These are phyloP conservation scores for Lecanicillium sp. DNA, from an alignment of 2,329 filamentous ascomycete genomes.

Conservation along the genomic window DNA sequence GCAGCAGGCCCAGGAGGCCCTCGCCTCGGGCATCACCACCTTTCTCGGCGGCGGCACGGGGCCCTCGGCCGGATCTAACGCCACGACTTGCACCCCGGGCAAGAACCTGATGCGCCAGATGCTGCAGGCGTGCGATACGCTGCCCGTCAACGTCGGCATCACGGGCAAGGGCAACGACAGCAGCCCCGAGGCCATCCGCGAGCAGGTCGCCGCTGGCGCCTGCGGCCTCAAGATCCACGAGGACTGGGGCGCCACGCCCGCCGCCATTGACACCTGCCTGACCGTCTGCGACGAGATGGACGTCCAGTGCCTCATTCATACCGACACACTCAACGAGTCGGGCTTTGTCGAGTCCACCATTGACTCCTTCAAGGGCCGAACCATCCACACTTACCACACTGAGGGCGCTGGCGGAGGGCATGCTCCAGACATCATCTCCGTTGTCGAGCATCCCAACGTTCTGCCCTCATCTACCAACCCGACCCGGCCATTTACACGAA, in stretches of 20 bases:
- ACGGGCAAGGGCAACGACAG: conserved; percentile 93
- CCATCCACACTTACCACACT: conserved; percentile 95
- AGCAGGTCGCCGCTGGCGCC: conserved; percentile 75
- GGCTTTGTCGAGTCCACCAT: conserved; percentile 92
- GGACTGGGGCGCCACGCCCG: conserved; percentile 89
- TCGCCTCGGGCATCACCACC: conserved; percentile 81
- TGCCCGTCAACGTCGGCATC: conserved; percentile 84
- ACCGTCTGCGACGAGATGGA: conserved; percentile 83
- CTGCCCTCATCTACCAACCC: conserved; percentile 88
- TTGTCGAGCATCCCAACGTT: conserved; percentile 83
- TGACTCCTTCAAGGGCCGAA: conserved; percentile 71
- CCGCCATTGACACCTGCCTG: conserved; percentile 83
- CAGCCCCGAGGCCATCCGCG: conserved; percentile 58
- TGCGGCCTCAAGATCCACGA: conserved; percentile 92
- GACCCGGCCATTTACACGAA: conserved; percentile 80
- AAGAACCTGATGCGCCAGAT: conserved; percentile 78
- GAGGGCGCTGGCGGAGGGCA: conserved; percentile 93
- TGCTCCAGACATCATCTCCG: conserved; percentile 90
- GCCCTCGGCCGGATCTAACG: conserved; percentile 85
- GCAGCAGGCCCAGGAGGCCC: conserved; percentile 76
- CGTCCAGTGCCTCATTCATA: conserved; percentile 90
- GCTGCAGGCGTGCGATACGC: conserved; percentile 74
- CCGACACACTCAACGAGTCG: conserved; percentile 91
- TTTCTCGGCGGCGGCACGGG: conserved; percentile 88
- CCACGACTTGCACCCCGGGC: conserved; percentile 88